A percentile compares a stretch with the other conserved stretches of the same genome.
Evolutionary conservation across 1,139 yeast species (phyloP).

Genomic region (Blastobotrys malaysiensis): DNA sequence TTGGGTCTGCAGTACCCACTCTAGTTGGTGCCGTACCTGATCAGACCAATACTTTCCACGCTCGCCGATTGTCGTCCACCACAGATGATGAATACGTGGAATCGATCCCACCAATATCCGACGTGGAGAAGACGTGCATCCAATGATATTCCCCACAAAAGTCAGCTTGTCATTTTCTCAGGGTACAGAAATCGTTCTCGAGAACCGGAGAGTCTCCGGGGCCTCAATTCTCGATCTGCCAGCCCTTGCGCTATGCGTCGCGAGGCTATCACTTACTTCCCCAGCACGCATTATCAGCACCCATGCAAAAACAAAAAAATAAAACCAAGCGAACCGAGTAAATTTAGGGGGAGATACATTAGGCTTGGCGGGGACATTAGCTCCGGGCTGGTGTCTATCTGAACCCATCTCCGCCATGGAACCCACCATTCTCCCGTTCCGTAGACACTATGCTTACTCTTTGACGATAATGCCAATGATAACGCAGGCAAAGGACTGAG

Average conservation of each 20-base stretch:
- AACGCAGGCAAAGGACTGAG: background rate
- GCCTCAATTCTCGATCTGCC: background rate
- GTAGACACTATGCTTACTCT: background rate
- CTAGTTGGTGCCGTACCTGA: background rate
- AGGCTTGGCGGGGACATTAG: too few species aligned
- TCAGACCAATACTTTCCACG: background rate
- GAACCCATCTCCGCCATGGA: background rate
- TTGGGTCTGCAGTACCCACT: background rate
- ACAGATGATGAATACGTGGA: background rate
- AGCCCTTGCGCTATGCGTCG: background rate
- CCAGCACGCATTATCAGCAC: background rate
- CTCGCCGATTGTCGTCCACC: background rate
- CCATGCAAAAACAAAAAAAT: background rate
- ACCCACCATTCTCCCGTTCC: too few species aligned
- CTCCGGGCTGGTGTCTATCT: too few species aligned
- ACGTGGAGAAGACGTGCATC: background rate
- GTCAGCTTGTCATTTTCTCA: too few species aligned
- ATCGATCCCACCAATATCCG: background rate
- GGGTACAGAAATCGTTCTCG: too few species aligned
- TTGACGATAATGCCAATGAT: background rate
- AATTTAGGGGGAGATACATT: too few species aligned
- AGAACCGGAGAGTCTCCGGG: background rate
- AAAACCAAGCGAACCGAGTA: background rate
- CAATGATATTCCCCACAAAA: too few species aligned
- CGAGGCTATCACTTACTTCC: background rate